Evolutionary conservation across 192 early-diverging fungal genomes (phyloP).

Genomic region (Podochytrium sp.): DNA sequence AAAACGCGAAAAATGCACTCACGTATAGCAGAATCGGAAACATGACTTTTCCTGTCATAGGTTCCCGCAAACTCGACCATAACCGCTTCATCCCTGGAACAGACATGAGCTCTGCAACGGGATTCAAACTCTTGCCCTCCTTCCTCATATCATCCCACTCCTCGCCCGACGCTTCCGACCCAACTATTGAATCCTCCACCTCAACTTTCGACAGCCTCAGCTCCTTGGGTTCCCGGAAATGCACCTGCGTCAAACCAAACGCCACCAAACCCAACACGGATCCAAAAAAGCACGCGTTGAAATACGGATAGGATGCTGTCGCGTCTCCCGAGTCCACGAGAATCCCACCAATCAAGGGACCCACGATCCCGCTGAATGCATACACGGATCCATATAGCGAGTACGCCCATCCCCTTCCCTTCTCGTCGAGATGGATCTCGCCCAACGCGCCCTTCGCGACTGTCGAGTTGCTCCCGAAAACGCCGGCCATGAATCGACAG

Average conservation of each 20-base stretch:
- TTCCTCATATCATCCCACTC: too few species aligned
- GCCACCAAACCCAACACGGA: conserved; percentile 1
- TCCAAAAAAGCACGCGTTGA: conserved; percentile 27
- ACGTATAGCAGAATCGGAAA: conserved; percentile 36
- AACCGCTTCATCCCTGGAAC: background rate
- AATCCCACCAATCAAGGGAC: conserved; percentile 30
- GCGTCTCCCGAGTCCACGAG: background rate
- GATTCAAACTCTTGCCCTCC: background rate
- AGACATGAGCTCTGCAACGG: background rate
- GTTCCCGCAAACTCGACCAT: background rate
- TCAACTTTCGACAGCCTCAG: background rate
- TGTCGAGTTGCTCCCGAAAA: conserved; percentile 52
- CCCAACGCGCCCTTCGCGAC: conserved; percentile 55
- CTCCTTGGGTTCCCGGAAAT: conserved; percentile 26
- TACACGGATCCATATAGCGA: conserved; percentile 52
- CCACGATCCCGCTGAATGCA: conserved; percentile 22
- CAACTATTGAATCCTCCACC: background rate
- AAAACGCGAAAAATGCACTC: background rate
- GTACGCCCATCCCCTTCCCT: conserved; percentile 44
- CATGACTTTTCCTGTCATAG: conserved; percentile 19
- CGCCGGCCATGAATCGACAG: conserved; percentile 47
- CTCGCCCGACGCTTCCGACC: too few species aligned
- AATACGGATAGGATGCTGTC: conserved; percentile 15
- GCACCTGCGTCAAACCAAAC: background rate
- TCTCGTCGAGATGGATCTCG: conserved; percentile 39